Evolutionary conservation across 148 eudicot species (phyloP).

Genomic region (Amaranthus palmeri): DNA sequence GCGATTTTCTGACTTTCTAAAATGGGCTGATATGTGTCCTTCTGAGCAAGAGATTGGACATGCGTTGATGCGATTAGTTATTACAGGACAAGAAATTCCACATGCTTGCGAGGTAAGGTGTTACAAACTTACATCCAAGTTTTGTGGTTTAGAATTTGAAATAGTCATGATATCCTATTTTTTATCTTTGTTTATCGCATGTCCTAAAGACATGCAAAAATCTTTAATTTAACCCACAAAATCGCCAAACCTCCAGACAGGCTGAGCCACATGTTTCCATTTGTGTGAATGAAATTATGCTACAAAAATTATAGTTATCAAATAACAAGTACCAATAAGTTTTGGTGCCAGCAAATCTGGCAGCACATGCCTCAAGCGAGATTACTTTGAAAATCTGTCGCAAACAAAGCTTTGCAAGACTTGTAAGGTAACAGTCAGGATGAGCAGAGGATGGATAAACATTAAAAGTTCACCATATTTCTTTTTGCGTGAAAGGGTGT

Average conservation of each 20-base stretch:
- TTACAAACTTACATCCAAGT: background rate
- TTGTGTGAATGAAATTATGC: background rate
- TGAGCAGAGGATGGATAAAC: background rate
- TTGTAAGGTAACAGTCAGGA: background rate
- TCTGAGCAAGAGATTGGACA: conserved; percentile 97
- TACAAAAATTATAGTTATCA: background rate
- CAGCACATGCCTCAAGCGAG: background rate
- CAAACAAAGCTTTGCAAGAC: background rate
- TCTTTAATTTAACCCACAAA: background rate
- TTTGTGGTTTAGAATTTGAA: background rate
- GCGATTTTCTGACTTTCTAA: conserved; percentile 92
- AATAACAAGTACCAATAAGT: background rate
- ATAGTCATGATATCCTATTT: background rate
- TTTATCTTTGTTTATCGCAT: background rate
- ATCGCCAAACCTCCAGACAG: background rate
- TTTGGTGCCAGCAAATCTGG: background rate
- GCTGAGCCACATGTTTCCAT: background rate
- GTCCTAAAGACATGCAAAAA: background rate
- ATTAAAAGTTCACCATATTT: background rate
- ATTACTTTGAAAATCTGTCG: background rate
- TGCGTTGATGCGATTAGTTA: conserved; percentile 91
- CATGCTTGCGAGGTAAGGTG: conserved; percentile 91
- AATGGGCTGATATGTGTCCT: conserved; percentile 97
- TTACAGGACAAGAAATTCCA: conserved; percentile 96
- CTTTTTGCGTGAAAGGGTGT: background rate